Evolutionary conservation across 805 yeast species (phyloP), one percentile per base, ranked within the genome.

Genomic region (Candida taoyuanica): DNA sequence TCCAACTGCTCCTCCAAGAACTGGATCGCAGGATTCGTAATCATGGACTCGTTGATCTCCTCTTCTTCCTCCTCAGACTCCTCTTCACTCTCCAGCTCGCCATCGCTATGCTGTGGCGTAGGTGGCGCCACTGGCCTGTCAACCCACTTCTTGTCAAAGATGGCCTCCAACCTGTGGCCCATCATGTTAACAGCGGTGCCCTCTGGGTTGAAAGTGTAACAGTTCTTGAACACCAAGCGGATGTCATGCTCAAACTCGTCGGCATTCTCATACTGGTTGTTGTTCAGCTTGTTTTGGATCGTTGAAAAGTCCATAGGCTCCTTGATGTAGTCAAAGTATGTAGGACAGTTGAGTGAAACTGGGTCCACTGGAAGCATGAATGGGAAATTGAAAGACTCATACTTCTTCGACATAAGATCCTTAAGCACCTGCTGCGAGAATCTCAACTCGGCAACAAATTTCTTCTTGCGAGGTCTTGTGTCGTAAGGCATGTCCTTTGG

Each of bases 301-400:
- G 97, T 87, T 23, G 91, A 79, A 49, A 93, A 70, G 63, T 93
- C 98, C 98, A 93, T 93, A 43, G 98, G 98, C 52, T 78, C 76
- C 62, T 86, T 87, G 42, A 93, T 81, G 40, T 86, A 68, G 52
- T 91, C 94, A 50, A 76, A 75, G 61, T 93, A 93, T 31, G 88
- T 78, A 20, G 98, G 98, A 49, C 95, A 81, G 53, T 86, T 87
- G 55, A 91, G 73, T 13, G 96, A 95, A 23, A 89, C 88, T 0
- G 96, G 93, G 61, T 93, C 98, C 29, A 93, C 98, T 1, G 98
- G 98, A 42, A 76, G 82, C 55, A 91, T 63, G 54, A 93, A 93
- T 21, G 98, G 97, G 64, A 81, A 93, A 48, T 91, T 81, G 56
- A 84, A 81, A 31, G 79, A 72, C 53, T 83, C 86, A 60, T 87